Evolutionary conservation across 75 land plant genomes (phyloP).

Genomic region (Selaginella tamariscina): DNA sequence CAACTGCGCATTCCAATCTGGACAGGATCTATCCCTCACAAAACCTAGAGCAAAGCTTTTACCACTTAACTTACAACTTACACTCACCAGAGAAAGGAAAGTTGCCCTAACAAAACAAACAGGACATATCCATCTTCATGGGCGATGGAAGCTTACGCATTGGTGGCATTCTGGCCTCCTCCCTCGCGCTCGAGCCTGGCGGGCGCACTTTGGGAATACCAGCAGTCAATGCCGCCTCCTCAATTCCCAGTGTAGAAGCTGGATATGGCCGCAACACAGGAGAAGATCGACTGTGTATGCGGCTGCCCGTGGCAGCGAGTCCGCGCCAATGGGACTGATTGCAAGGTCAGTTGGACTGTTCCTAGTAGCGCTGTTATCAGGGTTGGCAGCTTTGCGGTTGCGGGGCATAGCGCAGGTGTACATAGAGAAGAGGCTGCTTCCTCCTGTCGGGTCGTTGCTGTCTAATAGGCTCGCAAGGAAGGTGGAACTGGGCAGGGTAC

Average conservation of each 20-base stretch:
- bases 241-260: neutral
- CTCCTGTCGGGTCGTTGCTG: constrained; percentile 55
- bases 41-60: no score
- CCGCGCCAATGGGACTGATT: neutral
- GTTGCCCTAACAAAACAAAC: no score
- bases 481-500: constrained; percentile 64
- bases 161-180: no score
- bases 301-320: neutral
- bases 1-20: neutral
- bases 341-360: neutral
- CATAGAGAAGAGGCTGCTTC: constrained; percentile 54
- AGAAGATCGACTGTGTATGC: neutral
- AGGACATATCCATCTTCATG: no score
- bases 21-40: no score
- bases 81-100: no score
- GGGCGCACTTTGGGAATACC: no score
- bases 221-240: neutral
- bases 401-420: constrained; percentile 49
- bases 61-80: neutral
- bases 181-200: no score
- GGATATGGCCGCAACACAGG: neutral
- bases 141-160: no score
- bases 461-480: constrained; percentile 65
- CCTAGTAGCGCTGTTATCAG: neutral
- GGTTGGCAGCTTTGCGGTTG: constrained; percentile 45